phyloP scores from a whole-genome alignment of 495 filamentous ascomycete genomes.

The Letharia columbiana region DNA sequence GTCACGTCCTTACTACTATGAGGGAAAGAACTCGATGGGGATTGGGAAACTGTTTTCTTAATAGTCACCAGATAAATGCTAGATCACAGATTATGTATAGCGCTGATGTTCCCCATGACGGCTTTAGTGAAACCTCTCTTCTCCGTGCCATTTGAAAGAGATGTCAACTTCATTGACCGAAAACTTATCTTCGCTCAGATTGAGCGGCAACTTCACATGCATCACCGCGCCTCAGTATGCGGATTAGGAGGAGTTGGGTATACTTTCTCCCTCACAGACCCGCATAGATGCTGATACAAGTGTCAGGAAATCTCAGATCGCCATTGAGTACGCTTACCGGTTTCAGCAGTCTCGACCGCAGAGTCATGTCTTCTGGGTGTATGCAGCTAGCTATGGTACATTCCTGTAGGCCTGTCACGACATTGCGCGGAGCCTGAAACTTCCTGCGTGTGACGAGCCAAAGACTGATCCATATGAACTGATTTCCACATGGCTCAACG shows the following conservation, averaged over 20 bases:
- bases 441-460: neutral
- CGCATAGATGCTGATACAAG: neutral
- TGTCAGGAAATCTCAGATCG: slow-evolving; percentile 16
- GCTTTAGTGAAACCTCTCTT: neutral
- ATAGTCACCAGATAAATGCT: neutral
- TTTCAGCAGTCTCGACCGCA: neutral
- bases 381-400: neutral
- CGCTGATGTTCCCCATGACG: neutral
- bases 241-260: neutral
- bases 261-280: neutral
- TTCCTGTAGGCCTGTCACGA: neutral
- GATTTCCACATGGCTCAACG: neutral
- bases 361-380: slow-evolving; percentile 10
- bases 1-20: neutral
- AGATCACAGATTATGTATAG: neutral
- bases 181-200: slow-evolving; percentile 4
- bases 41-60: neutral
- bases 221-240: neutral
- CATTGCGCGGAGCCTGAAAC: neutral
- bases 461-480: neutral
- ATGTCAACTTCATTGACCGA: slow-evolving; percentile 2
- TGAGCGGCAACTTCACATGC: slow-evolving; percentile 1
- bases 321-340: slow-evolving; percentile 5
- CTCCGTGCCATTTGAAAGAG: slow-evolving; percentile 3
- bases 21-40: neutral